These are phyloP conservation scores for Paraleonurus japonicus DNA, from an alignment of 257 asterid genomes.

Conservation along the genomic window DNA sequence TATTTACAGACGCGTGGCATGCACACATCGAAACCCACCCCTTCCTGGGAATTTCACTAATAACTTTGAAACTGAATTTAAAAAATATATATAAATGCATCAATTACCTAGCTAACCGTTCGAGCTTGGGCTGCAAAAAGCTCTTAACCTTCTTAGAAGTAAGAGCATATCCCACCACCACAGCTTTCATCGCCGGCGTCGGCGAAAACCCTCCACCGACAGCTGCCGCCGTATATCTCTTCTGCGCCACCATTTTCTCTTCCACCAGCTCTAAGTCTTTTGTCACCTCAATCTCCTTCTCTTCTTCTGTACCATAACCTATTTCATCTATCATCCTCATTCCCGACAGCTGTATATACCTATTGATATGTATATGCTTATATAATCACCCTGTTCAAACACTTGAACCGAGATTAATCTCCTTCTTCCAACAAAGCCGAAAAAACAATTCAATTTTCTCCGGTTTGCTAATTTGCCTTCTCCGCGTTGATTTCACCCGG, in stretches of 20 bases:
- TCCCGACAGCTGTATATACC: conserved; percentile 20
- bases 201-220: conserved; percentile 42
- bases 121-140: conserved; percentile 86
- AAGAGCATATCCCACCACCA: conserved; percentile 92
- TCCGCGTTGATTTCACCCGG: conserved; percentile 13
- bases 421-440: conserved; percentile 23
- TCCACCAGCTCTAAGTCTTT: conserved; percentile 36
- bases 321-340: conserved; percentile 45
- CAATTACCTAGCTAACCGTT: conserved; percentile 73
- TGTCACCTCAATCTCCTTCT: conserved; percentile 25
- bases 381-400: conserved; percentile 9
- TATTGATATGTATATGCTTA: not conserved
- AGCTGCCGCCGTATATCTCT: conserved; percentile 39
- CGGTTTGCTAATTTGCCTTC: conserved; percentile 8
- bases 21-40: conserved; percentile 1
- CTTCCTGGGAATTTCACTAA: not conserved
- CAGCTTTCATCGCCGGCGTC: conserved; percentile 38
- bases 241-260: conserved; percentile 39
- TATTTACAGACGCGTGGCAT: not conserved
- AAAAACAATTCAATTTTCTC: not conserved
- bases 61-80: not conserved
- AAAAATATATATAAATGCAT: not conserved
- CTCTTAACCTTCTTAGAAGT: conserved; percentile 89
- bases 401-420: conserved; percentile 19
- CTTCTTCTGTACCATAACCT: conserved; percentile 28